Conservation (phyloP, 2,329 filamentous ascomycete species). For the Graphilbum ipis-grandicollis region DNA sequence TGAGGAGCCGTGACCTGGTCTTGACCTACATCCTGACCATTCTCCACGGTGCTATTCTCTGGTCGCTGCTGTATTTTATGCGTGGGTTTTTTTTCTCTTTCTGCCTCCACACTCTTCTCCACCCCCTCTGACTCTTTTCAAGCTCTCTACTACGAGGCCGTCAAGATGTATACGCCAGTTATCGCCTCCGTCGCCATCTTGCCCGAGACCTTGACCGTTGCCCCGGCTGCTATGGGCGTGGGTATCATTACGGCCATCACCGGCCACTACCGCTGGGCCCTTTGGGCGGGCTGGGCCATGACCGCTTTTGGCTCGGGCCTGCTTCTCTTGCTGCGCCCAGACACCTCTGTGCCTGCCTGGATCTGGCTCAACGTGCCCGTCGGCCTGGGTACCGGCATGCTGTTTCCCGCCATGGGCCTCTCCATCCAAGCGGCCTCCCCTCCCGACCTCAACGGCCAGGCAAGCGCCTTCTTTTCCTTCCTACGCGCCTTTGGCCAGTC, state of each 20-base stretch:
- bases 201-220: constrained; percentile 11
- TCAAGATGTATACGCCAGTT: constrained; percentile 15
- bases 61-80: constrained; percentile 35
- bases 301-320: constrained; percentile 13
- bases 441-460: constrained; percentile 18
- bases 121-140: neutral
- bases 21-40: constrained; percentile 25
- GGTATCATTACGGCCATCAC: constrained; percentile 8
- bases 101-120: neutral
- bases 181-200: constrained; percentile 15
- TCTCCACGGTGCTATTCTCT: constrained; percentile 38
- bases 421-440: constrained; percentile 20
- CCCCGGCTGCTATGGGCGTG: constrained; percentile 8
- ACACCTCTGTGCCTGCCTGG: constrained; percentile 15
- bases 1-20: constrained; percentile 19
- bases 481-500: constrained; percentile 22
- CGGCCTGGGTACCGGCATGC: constrained; percentile 19
- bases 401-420: constrained; percentile 21
- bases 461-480: constrained; percentile 23
- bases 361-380: constrained; percentile 17
- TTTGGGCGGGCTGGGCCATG: constrained; percentile 13
- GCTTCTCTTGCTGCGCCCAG: constrained; percentile 6
- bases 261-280: constrained; percentile 15
- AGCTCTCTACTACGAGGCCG: constrained; percentile 12
- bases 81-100: constrained; percentile 13